Evolutionary conservation across 148 eudicot genomes (phyloP).

Genomic region (Fallopia convolvulus): DNA sequence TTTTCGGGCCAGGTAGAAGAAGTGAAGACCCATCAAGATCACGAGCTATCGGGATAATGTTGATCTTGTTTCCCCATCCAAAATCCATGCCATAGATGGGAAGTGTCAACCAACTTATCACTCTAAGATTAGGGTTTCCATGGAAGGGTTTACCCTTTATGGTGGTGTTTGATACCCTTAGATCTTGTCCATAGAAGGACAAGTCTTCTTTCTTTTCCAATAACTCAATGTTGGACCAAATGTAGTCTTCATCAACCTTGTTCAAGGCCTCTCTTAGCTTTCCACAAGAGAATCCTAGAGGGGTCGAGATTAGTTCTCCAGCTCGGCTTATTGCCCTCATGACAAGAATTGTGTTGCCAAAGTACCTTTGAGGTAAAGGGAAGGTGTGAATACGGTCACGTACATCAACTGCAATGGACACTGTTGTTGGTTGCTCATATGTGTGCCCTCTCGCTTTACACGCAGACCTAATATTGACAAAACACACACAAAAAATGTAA

Average conservation of each 20-base stretch:
- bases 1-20: not conserved
- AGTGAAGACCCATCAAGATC: constrained; percentile 19
- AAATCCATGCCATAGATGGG: constrained; percentile 29
- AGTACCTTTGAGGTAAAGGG: constrained; percentile 16
- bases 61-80: constrained; percentile 12
- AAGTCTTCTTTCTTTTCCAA: not conserved
- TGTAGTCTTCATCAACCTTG: constrained; percentile 2
- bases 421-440: constrained; percentile 7
- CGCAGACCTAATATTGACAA: not conserved
- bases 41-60: constrained; percentile 28
- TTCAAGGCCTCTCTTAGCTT: constrained; percentile 5
- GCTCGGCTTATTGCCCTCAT: not conserved
- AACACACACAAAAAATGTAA: too few relatives aligned
- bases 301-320: constrained; percentile 5
- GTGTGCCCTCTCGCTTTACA: constrained; percentile 18
- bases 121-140: constrained; percentile 32
- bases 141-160: not conserved
- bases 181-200: constrained; percentile 3
- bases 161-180: not conserved
- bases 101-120: constrained; percentile 31
- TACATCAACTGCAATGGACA: constrained; percentile 6
- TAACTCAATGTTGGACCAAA: not conserved
- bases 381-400: constrained; percentile 18
- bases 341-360: constrained; percentile 9
- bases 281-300: constrained; percentile 1